Percentiles rank a stretch among this genome's conserved stretches.
These are phyloP conservation scores for Exophiala alcalophila DNA, from an alignment of 2,329 filamentous ascomycete genomes.

Conservation along the genomic window DNA sequence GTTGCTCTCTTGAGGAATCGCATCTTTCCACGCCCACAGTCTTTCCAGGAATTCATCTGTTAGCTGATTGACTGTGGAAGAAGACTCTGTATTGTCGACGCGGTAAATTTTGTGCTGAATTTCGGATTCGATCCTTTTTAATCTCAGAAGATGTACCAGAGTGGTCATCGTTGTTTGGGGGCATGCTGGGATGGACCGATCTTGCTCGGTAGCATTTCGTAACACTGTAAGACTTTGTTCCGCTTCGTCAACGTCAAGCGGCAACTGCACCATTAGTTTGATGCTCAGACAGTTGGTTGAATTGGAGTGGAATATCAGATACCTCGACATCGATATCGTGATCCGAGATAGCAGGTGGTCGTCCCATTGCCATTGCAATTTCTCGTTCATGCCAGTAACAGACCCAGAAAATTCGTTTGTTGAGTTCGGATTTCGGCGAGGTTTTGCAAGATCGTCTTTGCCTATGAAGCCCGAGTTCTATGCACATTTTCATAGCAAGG, in stretches of 20 bases:
- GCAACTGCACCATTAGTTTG: slow-evolving; percentile 1
- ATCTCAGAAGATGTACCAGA: slow-evolving; percentile 5
- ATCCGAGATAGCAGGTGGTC: slow-evolving; percentile 9
- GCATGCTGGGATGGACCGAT: neutral
- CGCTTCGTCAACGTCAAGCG: slow-evolving; percentile 9
- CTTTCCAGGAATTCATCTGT: slow-evolving; percentile 6
- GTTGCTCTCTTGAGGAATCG: no score
- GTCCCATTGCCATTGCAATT: slow-evolving; percentile 5
- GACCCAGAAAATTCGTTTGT: slow-evolving; percentile 12
- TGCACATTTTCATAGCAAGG: slow-evolving; percentile 2
- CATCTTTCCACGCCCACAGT: slow-evolving; percentile 5
- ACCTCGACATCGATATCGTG: slow-evolving; percentile 11
- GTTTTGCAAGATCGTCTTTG: neutral
- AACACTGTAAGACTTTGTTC: neutral
- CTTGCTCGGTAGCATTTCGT: neutral
- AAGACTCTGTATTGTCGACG: slow-evolving; percentile 5
- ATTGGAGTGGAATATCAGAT: neutral
- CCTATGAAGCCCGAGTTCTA: slow-evolving; percentile 9
- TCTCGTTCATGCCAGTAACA: slow-evolving; percentile 10
- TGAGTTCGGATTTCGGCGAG: slow-evolving; percentile 1
- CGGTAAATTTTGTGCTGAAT: slow-evolving; percentile 12
- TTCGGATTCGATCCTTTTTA: slow-evolving; percentile 9
- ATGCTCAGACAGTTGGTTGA: neutral
- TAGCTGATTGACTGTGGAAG: neutral
- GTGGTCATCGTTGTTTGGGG: slow-evolving; percentile 5